Evolutionary conservation across 169 alveolate genomes (phyloP).

Genomic region (Miamiensis avidus): DNA sequence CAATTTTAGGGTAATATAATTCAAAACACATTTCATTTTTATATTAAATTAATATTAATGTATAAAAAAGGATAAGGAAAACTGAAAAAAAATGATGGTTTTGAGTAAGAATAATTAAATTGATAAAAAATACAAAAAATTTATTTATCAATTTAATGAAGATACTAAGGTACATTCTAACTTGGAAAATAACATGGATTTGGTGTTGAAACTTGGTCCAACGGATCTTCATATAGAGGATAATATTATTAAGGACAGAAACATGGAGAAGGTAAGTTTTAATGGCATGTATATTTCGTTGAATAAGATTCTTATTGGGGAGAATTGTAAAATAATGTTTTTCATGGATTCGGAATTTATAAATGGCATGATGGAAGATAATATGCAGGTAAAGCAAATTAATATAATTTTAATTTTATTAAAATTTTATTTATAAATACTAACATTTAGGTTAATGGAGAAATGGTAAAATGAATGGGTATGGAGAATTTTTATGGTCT

Average conservation of each 20-base stretch:
- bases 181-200: conserved; percentile 42
- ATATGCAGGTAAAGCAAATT: neutral
- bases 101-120: neutral
- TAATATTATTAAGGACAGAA: conserved; percentile 35
- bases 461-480: conserved; percentile 68
- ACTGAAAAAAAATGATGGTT: neutral
- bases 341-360: conserved; percentile 40
- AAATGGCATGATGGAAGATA: conserved; percentile 50
- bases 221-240: conserved; percentile 38
- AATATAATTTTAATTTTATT: neutral
- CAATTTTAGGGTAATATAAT: neutral
- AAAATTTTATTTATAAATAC: conserved; percentile 22
- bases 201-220: conserved; percentile 63
- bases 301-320: conserved; percentile 37
- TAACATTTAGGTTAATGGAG: conserved; percentile 63
- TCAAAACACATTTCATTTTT: no score
- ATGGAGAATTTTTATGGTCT: conserved; percentile 72
- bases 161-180: neutral
- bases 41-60: neutral
- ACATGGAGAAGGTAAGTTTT: conserved; percentile 48
- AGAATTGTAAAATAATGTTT: conserved; percentile 29
- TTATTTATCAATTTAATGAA: no score
- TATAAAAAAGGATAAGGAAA: neutral
- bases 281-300: conserved; percentile 17
- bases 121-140: no score